Conservation (phyloP, 2,329 filamentous ascomycete genomes). For the Xylaria sp. region DNA sequence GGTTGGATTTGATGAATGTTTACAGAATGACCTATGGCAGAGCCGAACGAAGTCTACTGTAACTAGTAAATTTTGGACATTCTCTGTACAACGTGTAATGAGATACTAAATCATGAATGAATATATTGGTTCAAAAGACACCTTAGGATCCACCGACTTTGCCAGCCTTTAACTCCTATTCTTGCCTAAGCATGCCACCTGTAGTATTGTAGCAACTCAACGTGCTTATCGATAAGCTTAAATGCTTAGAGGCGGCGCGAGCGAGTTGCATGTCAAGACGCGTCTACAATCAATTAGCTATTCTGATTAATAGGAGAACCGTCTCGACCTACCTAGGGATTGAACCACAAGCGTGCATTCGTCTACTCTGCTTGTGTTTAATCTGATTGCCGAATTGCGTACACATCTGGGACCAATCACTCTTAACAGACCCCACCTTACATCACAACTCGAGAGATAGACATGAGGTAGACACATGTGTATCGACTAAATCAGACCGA, state of each 20-base stretch:
- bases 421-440: neutral
- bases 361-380: neutral
- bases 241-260: conserved; percentile 37
- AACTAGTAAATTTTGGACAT: conserved; percentile 25
- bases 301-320: neutral
- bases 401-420: neutral
- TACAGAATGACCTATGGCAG: conserved; percentile 19
- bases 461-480: neutral
- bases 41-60: conserved; percentile 8
- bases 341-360: neutral
- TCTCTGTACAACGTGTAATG: conserved; percentile 32
- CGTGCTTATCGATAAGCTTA: conserved; percentile 45
- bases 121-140: conserved; percentile 5
- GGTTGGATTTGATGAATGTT: conserved; percentile 19
- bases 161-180: neutral
- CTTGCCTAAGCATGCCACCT: no score
- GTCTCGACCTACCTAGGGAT: neutral
- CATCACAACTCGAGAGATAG: neutral
- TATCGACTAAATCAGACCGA: neutral
- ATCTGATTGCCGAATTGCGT: neutral
- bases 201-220: no score
- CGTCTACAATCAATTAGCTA: conserved; percentile 28
- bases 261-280: conserved; percentile 39
- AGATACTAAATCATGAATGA: conserved; percentile 33
- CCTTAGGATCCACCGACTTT: neutral